Evolutionary conservation across 257 asterid species (phyloP), one percentile per base, ranked within the genome.

Genomic region (Thymus mandschuricus): DNA sequence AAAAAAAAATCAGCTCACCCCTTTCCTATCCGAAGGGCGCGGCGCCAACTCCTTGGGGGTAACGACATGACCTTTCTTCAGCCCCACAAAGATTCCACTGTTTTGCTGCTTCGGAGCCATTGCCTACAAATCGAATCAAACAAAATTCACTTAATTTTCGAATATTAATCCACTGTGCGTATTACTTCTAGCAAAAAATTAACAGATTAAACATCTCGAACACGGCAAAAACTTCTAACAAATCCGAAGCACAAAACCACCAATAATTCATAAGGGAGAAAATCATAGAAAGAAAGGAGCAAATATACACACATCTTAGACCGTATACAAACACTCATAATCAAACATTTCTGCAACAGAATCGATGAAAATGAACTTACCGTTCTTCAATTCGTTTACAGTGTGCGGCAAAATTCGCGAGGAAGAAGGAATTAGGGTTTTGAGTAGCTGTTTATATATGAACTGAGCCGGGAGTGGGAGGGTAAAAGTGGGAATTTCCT

Each of bases 31-130:
- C 0, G 83, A 81, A 48, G 86, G 89, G 46, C 86, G 89, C 0
- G 85, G 83, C 5, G 84, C 87, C 63, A 84, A 52, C 59, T 82
- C 83, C 82, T 82, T 79, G 0, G 81, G 80, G 51, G 87, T 84
- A 15, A 76, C 86, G 33, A 85, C 77, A 71, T 85, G 89, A 8
- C 87, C 89, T 45, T 74, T 81, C 70, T 85, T 85, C 80, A 80
- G 62, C 7, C 89, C 89, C 31, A 82, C 86, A 30, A 75, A 82
- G 3, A 85, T 6, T 13, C 89, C 89, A 49, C 82, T 80, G 71
- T 80, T 85, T 0, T 83, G 78, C 79, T 73, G 80, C 71, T 82
- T 82, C 4, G 87, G 87, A 70, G 89, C 84, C 87, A 82, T 85
- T 44, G 10, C 82, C 85, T 72, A 34, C 56, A 63, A 21, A 21